Base-by-base conservation (phyloP, 2,329 filamentous ascomycete species). In the Capronia epimyces region DNA sequence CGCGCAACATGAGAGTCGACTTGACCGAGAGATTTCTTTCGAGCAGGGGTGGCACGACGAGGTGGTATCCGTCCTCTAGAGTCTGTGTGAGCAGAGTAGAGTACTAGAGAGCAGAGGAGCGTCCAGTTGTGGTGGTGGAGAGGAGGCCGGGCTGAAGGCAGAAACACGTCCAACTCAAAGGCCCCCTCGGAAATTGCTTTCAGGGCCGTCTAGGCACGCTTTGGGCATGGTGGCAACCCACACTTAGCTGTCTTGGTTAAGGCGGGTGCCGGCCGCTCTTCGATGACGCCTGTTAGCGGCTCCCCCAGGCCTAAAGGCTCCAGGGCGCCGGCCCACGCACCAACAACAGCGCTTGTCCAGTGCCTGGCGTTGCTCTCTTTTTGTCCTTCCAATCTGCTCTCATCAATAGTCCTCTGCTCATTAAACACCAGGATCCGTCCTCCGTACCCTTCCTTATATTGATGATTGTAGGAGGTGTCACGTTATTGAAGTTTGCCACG, bases 231-330 rank as follows among this genome's bases (percentile, higher is more conserved):
- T 24, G 42, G 12, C 20, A 9, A 16, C 9, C 37, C 9, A n/a
- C 18, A n/a, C 27, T 20, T 32, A 12, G 32, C 27, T 15, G 24
- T 44, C 20, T 44, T 44, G 10, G 41, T 44, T 27, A 16, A 31
- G 41, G 41, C 9, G 24, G 13, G n/a, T 5, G 5, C 25, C n/a
- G 15, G 24, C 10, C 15, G 39, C 39, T n/a, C 39, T n/a, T 25
- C 25, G 25, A 21, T 42, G 12, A 42, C 24, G 9, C 39, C n/a
- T 42, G 13, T n/a, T 16, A 12, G 32, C 42, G 18, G 32, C 42
- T 36, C n/a, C n/a, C n/a, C n/a, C 46, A 50, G 48, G 7, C 43
- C 48, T n/a, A n/a, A n/a, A 50, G 48, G 48, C 39, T 46, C 48
- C 42, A 29, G 37, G n/a, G 21, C n/a, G 29, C 47, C 10, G 27